These are phyloP conservation scores for Bipolaris cookei DNA, from an alignment of 2,329 filamentous ascomycete species.

Conservation along the genomic window DNA sequence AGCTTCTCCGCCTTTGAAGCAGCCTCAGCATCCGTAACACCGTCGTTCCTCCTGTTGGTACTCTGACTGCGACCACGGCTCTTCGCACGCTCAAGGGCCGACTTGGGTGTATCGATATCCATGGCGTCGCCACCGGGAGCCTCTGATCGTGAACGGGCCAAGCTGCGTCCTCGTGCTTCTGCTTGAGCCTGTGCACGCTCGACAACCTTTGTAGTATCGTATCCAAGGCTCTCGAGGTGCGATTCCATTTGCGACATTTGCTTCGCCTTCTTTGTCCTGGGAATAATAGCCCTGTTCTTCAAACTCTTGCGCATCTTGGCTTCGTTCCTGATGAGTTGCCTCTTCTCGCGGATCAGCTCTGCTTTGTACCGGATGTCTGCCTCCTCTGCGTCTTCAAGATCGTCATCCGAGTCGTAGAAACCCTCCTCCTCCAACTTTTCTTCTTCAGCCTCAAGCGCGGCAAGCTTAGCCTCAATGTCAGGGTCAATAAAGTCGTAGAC, in stretches of 20 bases:
- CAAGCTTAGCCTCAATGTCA: conserved; percentile 92
- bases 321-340: conserved; percentile 88
- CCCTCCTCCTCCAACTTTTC: conserved; percentile 89
- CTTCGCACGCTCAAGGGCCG: conserved; percentile 65
- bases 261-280: conserved; percentile 79
- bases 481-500: conserved; percentile 97
- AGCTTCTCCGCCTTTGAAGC: conserved; percentile 83
- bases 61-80: conserved; percentile 71
- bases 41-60: conserved; percentile 75
- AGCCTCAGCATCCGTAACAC: conserved; percentile 70
- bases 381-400: conserved; percentile 86
- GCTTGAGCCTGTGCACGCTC: conserved; percentile 69
- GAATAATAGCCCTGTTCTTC: conserved; percentile 96
- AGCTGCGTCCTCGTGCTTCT: conserved; percentile 74
- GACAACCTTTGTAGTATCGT: conserved; percentile 78
- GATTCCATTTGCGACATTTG: conserved; percentile 86
- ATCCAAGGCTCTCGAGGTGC: conserved; percentile 81
- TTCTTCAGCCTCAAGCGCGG: conserved; percentile 92
- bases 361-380: conserved; percentile 90
- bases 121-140: conserved; percentile 68
- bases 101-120: conserved; percentile 63
- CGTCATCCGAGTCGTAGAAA: conserved; percentile 78
- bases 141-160: conserved; percentile 64
- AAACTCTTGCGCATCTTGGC: conserved; percentile 93
- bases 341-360: conserved; percentile 93